Conservation (phyloP, 2,329 filamentous ascomycete species). For the Botrytis tulipae region DNA sequence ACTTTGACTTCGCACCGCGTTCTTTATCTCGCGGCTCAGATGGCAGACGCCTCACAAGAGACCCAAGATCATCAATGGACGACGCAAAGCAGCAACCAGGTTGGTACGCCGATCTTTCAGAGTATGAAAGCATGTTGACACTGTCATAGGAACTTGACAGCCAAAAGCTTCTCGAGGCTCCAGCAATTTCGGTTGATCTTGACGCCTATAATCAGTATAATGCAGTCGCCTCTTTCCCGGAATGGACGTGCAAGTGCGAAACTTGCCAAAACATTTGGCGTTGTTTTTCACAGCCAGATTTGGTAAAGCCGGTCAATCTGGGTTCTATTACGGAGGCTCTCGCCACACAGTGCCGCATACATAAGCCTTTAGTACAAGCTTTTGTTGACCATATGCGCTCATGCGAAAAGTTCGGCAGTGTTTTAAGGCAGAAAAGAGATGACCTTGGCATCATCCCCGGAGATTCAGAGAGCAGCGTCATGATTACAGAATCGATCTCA, state of each 20-base stretch:
- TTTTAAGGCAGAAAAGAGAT: accelerated
- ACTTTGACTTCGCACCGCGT: neutral
- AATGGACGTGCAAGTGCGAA: neutral
- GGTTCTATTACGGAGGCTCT: neutral
- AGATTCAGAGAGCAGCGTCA: neutral
- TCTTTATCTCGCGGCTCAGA: neutral
- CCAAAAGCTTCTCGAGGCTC: neutral
- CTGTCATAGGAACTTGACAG: neutral
- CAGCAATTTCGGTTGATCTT: neutral
- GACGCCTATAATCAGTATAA: neutral
- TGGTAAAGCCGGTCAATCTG: neutral
- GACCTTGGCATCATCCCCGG: neutral
- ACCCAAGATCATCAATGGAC: neutral
- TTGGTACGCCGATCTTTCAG: neutral
- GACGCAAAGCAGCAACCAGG: neutral
- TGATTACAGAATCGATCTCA: neutral
- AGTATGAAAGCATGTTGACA: neutral
- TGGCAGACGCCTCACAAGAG: neutral
- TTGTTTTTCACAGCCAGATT: neutral
- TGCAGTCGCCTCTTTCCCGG: neutral
- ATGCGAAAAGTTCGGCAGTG: accelerated
- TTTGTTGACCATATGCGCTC: neutral
- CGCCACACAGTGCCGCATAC: neutral
- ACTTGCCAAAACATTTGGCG: neutral
- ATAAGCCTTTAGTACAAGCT: neutral